Evolutionary conservation across 345 rosid genomes (phyloP).

Genomic region (Corymbia maculata): DNA sequence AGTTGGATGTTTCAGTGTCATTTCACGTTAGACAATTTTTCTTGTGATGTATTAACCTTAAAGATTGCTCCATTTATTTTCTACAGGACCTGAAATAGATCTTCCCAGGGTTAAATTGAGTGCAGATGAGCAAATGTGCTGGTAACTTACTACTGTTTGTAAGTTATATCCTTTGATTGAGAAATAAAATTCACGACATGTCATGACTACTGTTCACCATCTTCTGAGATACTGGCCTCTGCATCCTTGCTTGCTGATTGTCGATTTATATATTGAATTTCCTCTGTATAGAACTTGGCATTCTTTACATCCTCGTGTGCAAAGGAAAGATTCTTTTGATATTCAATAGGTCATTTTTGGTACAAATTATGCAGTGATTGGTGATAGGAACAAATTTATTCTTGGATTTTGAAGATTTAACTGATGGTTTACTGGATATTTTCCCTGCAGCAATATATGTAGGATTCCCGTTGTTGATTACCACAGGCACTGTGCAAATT

Average conservation of each 20-base stretch:
- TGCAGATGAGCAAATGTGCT: slow-evolving; percentile 99
- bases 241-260: neutral
- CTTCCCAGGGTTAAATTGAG: slow-evolving; percentile 74
- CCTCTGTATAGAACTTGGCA: neutral
- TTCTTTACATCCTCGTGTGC: neutral
- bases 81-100: slow-evolving; percentile 70
- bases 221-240: neutral
- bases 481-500: slow-evolving; percentile 81
- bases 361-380: neutral
- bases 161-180: neutral
- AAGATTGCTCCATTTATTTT: neutral
- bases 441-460: slow-evolving; percentile 74
- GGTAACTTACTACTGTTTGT: slow-evolving; percentile 35
- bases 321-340: neutral
- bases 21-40: neutral
- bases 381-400: neutral
- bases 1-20: neutral
- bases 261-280: neutral
- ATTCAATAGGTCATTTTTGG: neutral
- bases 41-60: neutral
- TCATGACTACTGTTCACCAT: neutral
- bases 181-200: neutral
- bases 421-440: slow-evolving; percentile 1
- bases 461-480: slow-evolving; percentile 92
- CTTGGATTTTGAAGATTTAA: neutral